phyloP scores from a whole-genome alignment of 352 stramenopile genomes.

The Phytophthora pluvialis region DNA sequence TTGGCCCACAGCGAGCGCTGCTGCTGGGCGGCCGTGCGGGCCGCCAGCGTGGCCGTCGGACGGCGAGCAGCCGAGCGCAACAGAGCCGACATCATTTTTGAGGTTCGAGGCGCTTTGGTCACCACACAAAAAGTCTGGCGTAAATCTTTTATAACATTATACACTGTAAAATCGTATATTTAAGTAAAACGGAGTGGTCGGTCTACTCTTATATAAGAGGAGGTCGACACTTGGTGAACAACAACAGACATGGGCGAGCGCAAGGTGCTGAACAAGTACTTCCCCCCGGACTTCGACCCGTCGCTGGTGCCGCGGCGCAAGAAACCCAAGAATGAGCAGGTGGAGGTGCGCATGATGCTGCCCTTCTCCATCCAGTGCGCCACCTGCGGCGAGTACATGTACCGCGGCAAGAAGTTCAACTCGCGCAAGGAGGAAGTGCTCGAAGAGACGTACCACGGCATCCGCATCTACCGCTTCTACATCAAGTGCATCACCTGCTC shows the following conservation, averaged over 20 bases:
- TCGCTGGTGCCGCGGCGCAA: slow-evolving; percentile 94
- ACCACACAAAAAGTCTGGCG: neutral
- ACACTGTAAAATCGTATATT: no score
- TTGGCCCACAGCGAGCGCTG: slow-evolving; percentile 62
- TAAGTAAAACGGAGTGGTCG: no score
- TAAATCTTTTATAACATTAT: no score
- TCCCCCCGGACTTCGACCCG: slow-evolving; percentile 98
- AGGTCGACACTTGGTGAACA: no score
- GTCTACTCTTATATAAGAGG: no score
- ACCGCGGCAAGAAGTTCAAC: slow-evolving; percentile 99
- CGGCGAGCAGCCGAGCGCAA: slow-evolving; percentile 29
- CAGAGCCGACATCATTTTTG: slow-evolving; percentile 46
- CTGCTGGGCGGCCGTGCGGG: slow-evolving; percentile 23
- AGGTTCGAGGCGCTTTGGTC: neutral
- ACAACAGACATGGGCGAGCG: slow-evolving; percentile 95
- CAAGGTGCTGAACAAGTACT: slow-evolving; percentile 99
- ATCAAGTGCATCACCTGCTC: slow-evolving; percentile 97
- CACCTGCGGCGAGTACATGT: slow-evolving; percentile 98
- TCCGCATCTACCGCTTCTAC: slow-evolving; percentile 97
- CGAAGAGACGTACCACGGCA: slow-evolving; percentile 96
- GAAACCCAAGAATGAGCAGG: slow-evolving; percentile 95
- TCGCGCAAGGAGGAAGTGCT: slow-evolving; percentile 97
- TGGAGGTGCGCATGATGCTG: slow-evolving; percentile 99
- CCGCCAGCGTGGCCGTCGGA: slow-evolving; percentile 24
- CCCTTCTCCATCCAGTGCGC: slow-evolving; percentile 98